These are phyloP conservation scores for Udeniomyces megalosporus DNA, from an alignment of 768 basidiomycete genomes.

Conservation along the genomic window DNA sequence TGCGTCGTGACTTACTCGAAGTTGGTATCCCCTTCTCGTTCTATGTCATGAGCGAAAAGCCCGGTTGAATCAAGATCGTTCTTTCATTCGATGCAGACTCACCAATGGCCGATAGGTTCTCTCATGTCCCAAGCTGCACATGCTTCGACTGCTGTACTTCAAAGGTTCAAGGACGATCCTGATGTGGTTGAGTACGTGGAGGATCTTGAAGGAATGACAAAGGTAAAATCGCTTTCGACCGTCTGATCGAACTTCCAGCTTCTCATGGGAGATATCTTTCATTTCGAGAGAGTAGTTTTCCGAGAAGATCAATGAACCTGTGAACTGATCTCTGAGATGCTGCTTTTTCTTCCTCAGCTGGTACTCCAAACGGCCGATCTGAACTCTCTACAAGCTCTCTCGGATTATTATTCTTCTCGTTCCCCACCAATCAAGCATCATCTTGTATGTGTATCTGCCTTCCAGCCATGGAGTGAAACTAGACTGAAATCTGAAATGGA, in stretches of 20 bases:
- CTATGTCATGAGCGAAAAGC: not conserved
- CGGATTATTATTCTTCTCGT: conserved; percentile 17
- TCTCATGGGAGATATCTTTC: too few relatives aligned
- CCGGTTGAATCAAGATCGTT: not conserved
- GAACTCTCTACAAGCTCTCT: conserved; percentile 10
- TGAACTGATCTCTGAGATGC: conserved; percentile 2
- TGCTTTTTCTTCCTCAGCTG: not conserved
- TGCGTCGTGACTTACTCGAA: conserved; percentile 23
- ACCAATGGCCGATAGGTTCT: conserved; percentile 27
- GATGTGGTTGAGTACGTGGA: conserved; percentile 24
- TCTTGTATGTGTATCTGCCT: too few relatives aligned
- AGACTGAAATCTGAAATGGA: too few relatives aligned
- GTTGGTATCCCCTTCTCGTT: conserved; percentile 16
- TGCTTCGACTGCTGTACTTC: conserved; percentile 27
- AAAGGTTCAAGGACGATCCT: conserved; percentile 21
- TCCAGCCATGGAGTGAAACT: too few relatives aligned
- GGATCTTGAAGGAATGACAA: conserved; percentile 24
- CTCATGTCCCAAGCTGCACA: conserved; percentile 29
- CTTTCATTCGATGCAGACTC: conserved; percentile 10
- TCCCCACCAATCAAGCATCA: conserved; percentile 22
- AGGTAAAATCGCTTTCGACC: conserved; percentile 20
- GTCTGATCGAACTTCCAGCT: too few relatives aligned
- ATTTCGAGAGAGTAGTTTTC: too few relatives aligned
- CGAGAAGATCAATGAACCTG: too few relatives aligned
- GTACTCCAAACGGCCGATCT: not conserved